phyloP scores from a whole-genome alignment of 2,329 filamentous ascomycete species.

The Diatrype stigma region DNA sequence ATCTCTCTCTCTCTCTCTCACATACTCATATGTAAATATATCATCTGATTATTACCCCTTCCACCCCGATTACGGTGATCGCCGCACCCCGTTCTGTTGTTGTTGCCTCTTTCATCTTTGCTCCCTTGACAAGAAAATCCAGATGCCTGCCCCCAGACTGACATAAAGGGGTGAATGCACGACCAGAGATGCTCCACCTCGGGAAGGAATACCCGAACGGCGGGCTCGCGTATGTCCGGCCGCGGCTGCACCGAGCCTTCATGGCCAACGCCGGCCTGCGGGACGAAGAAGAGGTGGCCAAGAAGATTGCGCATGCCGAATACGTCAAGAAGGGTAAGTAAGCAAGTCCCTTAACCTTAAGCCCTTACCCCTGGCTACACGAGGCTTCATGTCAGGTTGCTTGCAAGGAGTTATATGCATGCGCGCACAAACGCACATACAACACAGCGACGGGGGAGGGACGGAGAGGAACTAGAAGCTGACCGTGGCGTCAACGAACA shows the following conservation, averaged over 20 bases:
- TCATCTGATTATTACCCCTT: not conserved
- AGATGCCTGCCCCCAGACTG: too few species aligned
- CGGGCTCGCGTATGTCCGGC: conserved; percentile 70
- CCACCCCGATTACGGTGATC: too few species aligned
- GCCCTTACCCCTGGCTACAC: too few species aligned
- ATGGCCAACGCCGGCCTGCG: conserved; percentile 65
- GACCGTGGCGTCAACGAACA: not conserved
- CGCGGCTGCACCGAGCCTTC: conserved; percentile 81
- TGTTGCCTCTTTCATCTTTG: too few species aligned
- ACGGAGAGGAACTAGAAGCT: not conserved
- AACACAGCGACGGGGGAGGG: not conserved
- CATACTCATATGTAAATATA: not conserved
- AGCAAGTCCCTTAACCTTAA: not conserved
- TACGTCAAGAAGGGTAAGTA: conserved; percentile 85
- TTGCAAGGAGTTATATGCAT: too few species aligned
- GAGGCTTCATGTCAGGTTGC: too few species aligned
- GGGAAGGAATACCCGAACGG: conserved; percentile 85
- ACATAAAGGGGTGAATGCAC: too few species aligned
- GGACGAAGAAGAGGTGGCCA: conserved; percentile 70
- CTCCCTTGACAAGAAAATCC: too few species aligned
- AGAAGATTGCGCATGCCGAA: conserved; percentile 72
- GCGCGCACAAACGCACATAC: not conserved
- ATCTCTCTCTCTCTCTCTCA: not conserved
- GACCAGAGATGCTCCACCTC: conserved; percentile 83
- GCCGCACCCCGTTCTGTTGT: too few species aligned